Base-by-base conservation (phyloP, 495 filamentous ascomycete genomes). In the Staphylotrichum tortipilum region DNA sequence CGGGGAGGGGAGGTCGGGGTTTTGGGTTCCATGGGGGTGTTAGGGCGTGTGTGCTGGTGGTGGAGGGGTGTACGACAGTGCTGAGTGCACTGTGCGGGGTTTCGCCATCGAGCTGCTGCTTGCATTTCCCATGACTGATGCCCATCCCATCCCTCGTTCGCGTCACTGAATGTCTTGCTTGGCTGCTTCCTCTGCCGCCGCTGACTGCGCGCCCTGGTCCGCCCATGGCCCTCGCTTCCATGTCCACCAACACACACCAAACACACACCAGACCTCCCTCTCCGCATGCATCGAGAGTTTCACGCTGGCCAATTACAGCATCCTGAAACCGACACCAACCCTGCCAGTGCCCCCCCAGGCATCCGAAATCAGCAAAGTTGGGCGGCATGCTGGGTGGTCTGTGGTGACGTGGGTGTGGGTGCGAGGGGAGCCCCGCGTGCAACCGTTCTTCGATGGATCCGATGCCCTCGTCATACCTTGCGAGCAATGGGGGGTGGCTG, bases 51-150 rank as follows among this genome's bases (percentile, higher is more conserved):
- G n/a, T n/a, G n/a, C n/a, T n/a, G n/a, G n/a, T n/a, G n/a, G n/a
- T n/a, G n/a, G n/a, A n/a, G n/a, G n/a, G n/a, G n/a, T n/a, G n/a
- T n/a, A n/a, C 28, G 8, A 50, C 46, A 30, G 28, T 49, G 35
- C 47, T 24, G 17, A 10, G 15, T n/a, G 12, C n/a, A 55, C 52
- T 41, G 52, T 55, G 52, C 36, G 52, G 47, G 42, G 28, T 8
- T n/a, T n/a, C n/a, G n/a, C n/a, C 2, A 11, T 28, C 36, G 11
- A 18, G 28, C 19, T 24, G 26, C 21, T 30, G 35, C 26, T 9
- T 1, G 26, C 4, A 43, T 34, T 24, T 38, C 17, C 14, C 9
- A 24, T 40, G 21, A 19, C 19, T 38, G 11, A 5, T 28, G 6
- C 26, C 26, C 26, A 28, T 28, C 26, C 26, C 26, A n/a, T n/a